Evolutionary conservation across 768 basidiomycete genomes (phyloP), one percentile per base, ranked within the genome.

Genomic region (Chalciporus pseudorubinellus): DNA sequence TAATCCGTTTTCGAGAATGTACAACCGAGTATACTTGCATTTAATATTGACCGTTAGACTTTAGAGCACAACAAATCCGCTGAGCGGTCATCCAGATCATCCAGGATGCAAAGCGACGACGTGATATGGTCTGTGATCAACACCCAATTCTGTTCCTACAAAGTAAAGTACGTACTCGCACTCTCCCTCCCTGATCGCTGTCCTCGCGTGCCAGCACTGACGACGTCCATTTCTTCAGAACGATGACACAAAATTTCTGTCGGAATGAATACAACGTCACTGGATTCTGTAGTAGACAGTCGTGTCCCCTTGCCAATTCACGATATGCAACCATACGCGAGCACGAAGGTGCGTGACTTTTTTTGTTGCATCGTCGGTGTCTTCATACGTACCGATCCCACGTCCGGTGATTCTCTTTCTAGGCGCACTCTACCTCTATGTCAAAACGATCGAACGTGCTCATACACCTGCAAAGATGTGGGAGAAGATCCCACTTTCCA

Each of bases 201-300:
- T 38, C 24, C 9, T 36, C 22, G 28, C 28, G 24, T 42, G 57
- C 55, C 46, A 59, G 47, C 16, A 24, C 36, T 54, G 50, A 58
- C 48, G 39, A 7, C 26, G 12, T 10, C 7, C 8, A 13, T 10
- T n/a, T 54, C 29, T 14, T 13, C 67, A 95, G 94, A 71, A 95
- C 95, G 1, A 76, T 84, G 2, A 97, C 93, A 2, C 95, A 98
- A 72, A 98, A 97, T 67, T 98, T 99, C 74, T 98, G 97, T 73
- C 78, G 95, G 48, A 99, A 99, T 70, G 93, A 97, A 73, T 98
- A 97, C 77, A 99, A 99, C 70, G 87, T 98, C 22, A 95, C 95
- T 11, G 97, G 97, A 19, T 78, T 98, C 59, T 99, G 97, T 72
- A 92, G 83, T 65, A 77, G 95, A 50, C 92, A 95, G 63, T 94